Base-by-base conservation (phyloP, 148 eudicot genomes). In the Vaccinium darrowii region DNA sequence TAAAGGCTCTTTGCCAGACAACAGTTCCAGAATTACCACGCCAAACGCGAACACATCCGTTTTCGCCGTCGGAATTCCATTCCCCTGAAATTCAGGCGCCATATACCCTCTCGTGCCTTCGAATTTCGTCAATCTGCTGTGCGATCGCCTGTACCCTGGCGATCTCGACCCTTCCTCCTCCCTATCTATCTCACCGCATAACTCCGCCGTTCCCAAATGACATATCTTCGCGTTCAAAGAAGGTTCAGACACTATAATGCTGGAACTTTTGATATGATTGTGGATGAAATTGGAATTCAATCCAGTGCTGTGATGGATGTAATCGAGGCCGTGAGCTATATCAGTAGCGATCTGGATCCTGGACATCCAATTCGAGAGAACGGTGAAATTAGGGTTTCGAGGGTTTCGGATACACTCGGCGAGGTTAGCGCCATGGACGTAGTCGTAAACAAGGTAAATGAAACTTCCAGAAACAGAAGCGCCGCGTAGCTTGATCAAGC, bases 51-150 rank as follows among this genome's bases (percentile, higher is more conserved):
- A 97, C 30, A 97, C 94, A 73, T 97, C 99, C 5, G 94, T 90
- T 51, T 95, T 92, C 88, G 89, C 84, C 14, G 98, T 91, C 5
- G 95, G 89, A 1, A 90, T 25, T 3, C 98, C 99, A 3, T 89
- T 86, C 5, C 8, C 2, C 83, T 91, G 93, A 75, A 92, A 94
- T 62, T 97, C 99, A 36, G 99, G 99, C 56, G 99, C 90, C 98
- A 97, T 97, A 88, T 97, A 97, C 4, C 99, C 99, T 87, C 94
- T 92, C 15, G 95, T 93, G 19, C 99, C 99, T 16, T 89, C 91
- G 71, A 97, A 91, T 79, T 92, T 89, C 89, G 87, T 84, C 9
- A 2, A 78, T 23, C 76, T 82, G 10, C 90, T 88, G 7, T 85
- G 85, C 5, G 50, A 56, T 50, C 91, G 77, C 76, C 84, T 86